phyloP scores from a whole-genome alignment of 2,329 filamentous ascomycete species.

The Blastomyces parvus region DNA sequence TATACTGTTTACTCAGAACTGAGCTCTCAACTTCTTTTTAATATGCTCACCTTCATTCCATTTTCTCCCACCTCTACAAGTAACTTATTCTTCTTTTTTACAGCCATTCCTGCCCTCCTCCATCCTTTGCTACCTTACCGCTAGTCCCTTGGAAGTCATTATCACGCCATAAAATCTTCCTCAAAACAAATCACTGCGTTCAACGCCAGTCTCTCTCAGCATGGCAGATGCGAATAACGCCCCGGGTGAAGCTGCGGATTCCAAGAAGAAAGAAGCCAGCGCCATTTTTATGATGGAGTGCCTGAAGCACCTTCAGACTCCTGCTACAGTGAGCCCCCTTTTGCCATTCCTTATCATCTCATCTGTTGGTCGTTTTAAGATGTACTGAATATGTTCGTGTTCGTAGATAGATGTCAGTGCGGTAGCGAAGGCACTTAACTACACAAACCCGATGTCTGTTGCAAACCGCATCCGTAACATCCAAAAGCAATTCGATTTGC shows the following conservation, averaged over 20 bases:
- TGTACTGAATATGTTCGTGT: background rate
- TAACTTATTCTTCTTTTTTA: background rate
- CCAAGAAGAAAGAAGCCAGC: constrained; percentile 14
- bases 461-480: constrained; percentile 23
- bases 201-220: background rate
- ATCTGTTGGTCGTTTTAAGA: background rate
- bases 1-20: background rate
- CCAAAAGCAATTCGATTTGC: constrained; percentile 21
- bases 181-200: too few species aligned
- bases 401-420: constrained; percentile 22
- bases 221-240: constrained; percentile 12
- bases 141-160: background rate
- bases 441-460: constrained; percentile 23
- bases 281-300: constrained; percentile 23
- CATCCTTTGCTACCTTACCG: background rate
- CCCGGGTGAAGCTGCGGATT: background rate
- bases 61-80: constrained; percentile 1
- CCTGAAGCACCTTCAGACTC: constrained; percentile 17
- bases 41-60: background rate
- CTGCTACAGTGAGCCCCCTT: constrained; percentile 13
- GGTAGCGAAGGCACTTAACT: constrained; percentile 21
- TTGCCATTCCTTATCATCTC: background rate
- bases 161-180: background rate
- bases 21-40: background rate
- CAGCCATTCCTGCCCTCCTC: background rate